Evolutionary conservation across 352 stramenopile genomes (phyloP), one percentile per base, ranked within the genome.

Genomic region (Pythium guiyangense): DNA sequence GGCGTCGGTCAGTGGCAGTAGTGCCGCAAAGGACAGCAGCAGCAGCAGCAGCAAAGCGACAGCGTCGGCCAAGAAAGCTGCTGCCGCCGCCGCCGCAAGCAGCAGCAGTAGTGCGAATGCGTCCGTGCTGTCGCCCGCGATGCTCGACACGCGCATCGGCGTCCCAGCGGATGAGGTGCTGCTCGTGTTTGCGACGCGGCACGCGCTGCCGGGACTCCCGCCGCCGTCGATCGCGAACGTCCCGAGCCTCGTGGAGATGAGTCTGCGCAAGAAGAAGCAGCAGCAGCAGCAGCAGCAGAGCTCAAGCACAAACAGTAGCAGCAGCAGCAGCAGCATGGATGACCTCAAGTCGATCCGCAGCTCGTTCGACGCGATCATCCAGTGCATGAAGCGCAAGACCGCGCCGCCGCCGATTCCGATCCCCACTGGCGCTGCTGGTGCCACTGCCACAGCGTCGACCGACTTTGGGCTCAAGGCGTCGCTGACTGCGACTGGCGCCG

Each of bases 321-420:
- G n/a, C 43, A 29, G 44, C 18, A 39, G 29, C 29, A 39, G 49
- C 18, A 66, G 64, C n/a, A 54, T 83, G 37, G 75, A 88, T 44
- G 81, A 92, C 62, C 64, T 92, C 25, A 86, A 88, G 64, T 89
- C 84, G 31, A 90, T 93, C 58, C 77, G 73, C 34, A 81, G 66
- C 6, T 93, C 84, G 26, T 93, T 93, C 40, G 80, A 91, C 39
- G 80, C 81, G 40, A 93, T 93, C 52, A 84, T 93, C 15, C 81
- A 90, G 59, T 90, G 84, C 49, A 91, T 93, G 84, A 93, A 93
- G 64, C 71, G 73, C 47, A 92, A 94, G 62, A 76, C 78, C 4
- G 71, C 82, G 17, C 73, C 83, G 18, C 79, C 84, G 8, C 79
- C 82, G 8, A 90, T 93, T 34, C 84, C 84, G 15, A 89, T 91